Percentiles rank a stretch among this genome's conserved stretches.
Conservation (phyloP, 2,329 filamentous ascomycete species). For the Gliomastix tumulicola region DNA sequence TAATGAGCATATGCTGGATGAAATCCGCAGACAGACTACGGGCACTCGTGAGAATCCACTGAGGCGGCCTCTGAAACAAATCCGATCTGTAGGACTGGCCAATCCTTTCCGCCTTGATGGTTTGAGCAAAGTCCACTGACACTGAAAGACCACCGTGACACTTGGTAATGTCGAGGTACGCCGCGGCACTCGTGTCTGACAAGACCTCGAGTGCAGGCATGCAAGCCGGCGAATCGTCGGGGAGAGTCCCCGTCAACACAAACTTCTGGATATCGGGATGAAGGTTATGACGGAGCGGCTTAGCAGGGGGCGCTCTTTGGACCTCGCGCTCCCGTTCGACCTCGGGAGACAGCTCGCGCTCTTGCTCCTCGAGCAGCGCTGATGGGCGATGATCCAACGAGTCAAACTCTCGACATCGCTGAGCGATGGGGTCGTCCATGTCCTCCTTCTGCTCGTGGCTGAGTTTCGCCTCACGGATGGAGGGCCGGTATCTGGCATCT, state of each 20-base stretch:
- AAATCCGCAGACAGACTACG: background rate
- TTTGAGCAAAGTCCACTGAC: background rate
- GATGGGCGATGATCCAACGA: conserved; percentile 10
- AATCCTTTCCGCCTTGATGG: background rate
- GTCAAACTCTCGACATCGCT: background rate
- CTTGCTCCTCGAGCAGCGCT: conserved; percentile 54
- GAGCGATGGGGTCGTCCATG: background rate
- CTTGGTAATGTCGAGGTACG: background rate
- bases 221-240: too few species aligned
- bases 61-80: background rate
- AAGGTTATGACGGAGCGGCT: conserved; percentile 34
- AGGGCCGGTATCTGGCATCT: conserved; percentile 41
- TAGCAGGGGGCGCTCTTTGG: conserved; percentile 34
- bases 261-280: conserved; percentile 12
- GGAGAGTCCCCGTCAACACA: conserved; percentile 2
- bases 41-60: background rate
- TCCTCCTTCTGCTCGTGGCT: background rate
- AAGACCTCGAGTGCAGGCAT: too few species aligned
- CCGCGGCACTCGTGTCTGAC: background rate
- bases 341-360: conserved; percentile 57
- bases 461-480: too few species aligned
- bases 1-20: conserved; percentile 10
- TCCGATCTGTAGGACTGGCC: background rate
- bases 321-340: conserved; percentile 49
- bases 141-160: background rate